Conservation (phyloP, 768 basidiomycete genomes). For the Mycena metata region DNA sequence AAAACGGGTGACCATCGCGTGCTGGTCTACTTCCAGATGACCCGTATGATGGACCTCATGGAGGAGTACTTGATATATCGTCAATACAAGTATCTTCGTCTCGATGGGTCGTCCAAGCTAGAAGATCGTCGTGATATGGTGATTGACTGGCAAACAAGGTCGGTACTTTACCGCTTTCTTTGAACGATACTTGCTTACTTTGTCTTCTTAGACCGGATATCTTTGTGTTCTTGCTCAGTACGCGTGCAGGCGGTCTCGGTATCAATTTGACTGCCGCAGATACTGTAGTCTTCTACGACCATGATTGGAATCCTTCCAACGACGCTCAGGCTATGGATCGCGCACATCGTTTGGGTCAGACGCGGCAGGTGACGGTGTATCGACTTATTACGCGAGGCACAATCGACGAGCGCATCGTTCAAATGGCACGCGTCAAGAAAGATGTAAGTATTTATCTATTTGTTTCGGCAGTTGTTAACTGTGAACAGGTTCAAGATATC, state of each 20-base stretch:
- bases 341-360: slow-evolving; percentile 96
- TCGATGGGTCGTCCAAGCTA: slow-evolving; percentile 95
- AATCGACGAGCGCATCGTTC: slow-evolving; percentile 97
- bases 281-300: slow-evolving; percentile 95
- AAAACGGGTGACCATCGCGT: slow-evolving; percentile 95
- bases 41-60: slow-evolving; percentile 99
- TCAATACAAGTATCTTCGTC: slow-evolving; percentile 93
- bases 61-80: slow-evolving; percentile 98
- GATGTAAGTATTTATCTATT: slow-evolving; percentile 68
- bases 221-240: slow-evolving; percentile 91
- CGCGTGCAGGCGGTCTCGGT: slow-evolving; percentile 95
- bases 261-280: slow-evolving; percentile 97
- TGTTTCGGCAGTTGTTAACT: slow-evolving; percentile 5
- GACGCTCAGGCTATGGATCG: slow-evolving; percentile 99
- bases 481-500: slow-evolving; percentile 92
- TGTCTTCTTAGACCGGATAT: slow-evolving; percentile 76
- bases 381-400: slow-evolving; percentile 94
- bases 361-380: slow-evolving; percentile 97
- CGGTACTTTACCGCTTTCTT: slow-evolving; percentile 40
- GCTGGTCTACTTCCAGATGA: slow-evolving; percentile 99
- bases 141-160: slow-evolving; percentile 99
- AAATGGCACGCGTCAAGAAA: slow-evolving; percentile 96
- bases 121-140: slow-evolving; percentile 99
- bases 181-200: slow-evolving; percentile 16
- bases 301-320: slow-evolving; percentile 97